Conservation (phyloP, 371 early-diverging fungal genomes). For the Apophysomyces variabilis region DNA sequence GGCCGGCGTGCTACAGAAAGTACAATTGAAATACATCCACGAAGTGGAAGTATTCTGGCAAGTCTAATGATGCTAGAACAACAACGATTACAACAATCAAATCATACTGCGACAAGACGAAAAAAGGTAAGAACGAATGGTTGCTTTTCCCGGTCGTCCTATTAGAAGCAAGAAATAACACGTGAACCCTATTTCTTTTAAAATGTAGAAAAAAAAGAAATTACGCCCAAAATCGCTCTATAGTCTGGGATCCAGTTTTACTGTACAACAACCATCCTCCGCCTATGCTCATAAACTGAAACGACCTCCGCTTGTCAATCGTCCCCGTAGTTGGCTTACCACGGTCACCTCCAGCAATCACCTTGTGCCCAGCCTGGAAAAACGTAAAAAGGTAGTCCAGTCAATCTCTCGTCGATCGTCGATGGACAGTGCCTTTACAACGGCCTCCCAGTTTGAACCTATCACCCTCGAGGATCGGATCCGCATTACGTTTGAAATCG, state of each 20-base stretch:
- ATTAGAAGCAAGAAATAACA: not conserved
- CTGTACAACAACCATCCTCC: not conserved
- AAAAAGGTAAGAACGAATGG: slow-evolving; percentile 12
- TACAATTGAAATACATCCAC: slow-evolving; percentile 18
- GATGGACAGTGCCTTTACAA: slow-evolving; percentile 43
- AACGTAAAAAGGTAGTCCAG: slow-evolving; percentile 29
- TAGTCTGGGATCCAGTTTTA: not conserved
- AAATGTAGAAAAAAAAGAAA: slow-evolving; percentile 6
- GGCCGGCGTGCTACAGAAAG: slow-evolving; percentile 7
- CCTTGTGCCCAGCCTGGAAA: slow-evolving; percentile 46
- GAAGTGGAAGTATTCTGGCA: slow-evolving; percentile 38
- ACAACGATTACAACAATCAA: slow-evolving; percentile 10
- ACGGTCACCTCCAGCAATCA: slow-evolving; percentile 36
- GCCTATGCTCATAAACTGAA: not conserved
- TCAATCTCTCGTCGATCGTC: slow-evolving; percentile 42
- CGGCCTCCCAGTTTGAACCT: slow-evolving; percentile 48
- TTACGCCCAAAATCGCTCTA: not conserved
- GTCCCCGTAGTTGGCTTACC: slow-evolving; percentile 42
- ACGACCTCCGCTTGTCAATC: slow-evolving; percentile 26
- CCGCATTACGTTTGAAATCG: slow-evolving; percentile 60
- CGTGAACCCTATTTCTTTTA: not conserved
- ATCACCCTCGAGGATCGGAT: slow-evolving; percentile 58
- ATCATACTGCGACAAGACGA: not conserved
- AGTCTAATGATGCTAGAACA: slow-evolving; percentile 44
- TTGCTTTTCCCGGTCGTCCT: too few species aligned